Evolutionary conservation across 371 early-diverging fungal genomes (phyloP).

Genomic region (Mortierella sp.): DNA sequence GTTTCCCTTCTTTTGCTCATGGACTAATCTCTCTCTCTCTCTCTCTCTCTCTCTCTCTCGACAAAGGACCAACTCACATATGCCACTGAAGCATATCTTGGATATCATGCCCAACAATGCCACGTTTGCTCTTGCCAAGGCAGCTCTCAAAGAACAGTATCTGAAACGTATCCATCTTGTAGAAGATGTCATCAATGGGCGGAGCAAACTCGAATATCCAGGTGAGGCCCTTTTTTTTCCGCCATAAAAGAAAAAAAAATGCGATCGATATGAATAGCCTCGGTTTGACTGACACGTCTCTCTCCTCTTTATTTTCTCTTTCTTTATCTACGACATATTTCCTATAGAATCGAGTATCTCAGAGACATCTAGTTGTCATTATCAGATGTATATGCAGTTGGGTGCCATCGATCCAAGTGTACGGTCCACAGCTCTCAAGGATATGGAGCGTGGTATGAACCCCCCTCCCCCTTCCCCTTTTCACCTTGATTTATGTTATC

Average conservation of each 20-base stretch:
- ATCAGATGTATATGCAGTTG: constrained; percentile 69
- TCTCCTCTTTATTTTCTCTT: too few relatives aligned
- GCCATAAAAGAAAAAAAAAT: too few relatives aligned
- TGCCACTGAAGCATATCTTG: constrained; percentile 60
- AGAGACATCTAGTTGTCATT: constrained; percentile 60
- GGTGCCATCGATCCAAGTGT: constrained; percentile 58
- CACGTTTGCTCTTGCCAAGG: constrained; percentile 50
- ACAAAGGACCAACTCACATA: constrained; percentile 30
- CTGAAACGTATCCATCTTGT: constrained; percentile 33
- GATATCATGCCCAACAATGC: constrained; percentile 65
- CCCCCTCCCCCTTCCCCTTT: too few relatives aligned
- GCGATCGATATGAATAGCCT: background rate
- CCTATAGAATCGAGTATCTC: constrained; percentile 52
- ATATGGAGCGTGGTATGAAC: constrained; percentile 63
- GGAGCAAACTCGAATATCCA: constrained; percentile 22
- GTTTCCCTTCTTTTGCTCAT: background rate
- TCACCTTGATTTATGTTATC: too few relatives aligned
- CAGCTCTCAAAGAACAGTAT: constrained; percentile 40
- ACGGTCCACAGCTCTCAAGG: constrained; percentile 58
- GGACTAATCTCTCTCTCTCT: background rate
- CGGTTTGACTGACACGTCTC: too few relatives aligned
- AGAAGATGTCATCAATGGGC: constrained; percentile 29
- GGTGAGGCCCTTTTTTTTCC: constrained; percentile 7
- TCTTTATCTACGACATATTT: background rate
- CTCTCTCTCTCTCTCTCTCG: background rate